Conservation (phyloP, 2,329 filamentous ascomycete genomes). For the Thelonectria rubi region DNA sequence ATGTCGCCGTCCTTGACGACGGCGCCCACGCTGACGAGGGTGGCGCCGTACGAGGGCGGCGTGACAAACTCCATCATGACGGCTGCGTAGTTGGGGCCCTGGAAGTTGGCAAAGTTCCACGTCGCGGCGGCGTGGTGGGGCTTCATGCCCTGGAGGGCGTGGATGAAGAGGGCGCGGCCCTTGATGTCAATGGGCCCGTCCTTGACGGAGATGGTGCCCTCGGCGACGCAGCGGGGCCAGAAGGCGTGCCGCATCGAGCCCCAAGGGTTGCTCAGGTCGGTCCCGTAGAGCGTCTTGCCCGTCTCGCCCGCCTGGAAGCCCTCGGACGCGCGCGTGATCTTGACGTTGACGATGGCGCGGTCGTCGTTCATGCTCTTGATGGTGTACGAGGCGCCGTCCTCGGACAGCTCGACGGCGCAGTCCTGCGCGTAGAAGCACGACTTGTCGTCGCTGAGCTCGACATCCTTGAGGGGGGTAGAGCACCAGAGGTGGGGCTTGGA, state of each 20-base stretch:
- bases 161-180: slow-evolving; percentile 80
- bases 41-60: slow-evolving; percentile 89
- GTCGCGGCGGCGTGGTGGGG: slow-evolving; percentile 91
- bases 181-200: slow-evolving; percentile 84
- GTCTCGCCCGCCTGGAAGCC: slow-evolving; percentile 87
- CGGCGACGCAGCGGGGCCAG: slow-evolving; percentile 86
- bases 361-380: slow-evolving; percentile 92
- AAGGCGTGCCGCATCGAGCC: slow-evolving; percentile 91
- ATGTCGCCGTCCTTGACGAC: slow-evolving; percentile 85
- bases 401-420: slow-evolving; percentile 84
- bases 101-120: slow-evolving; percentile 96
- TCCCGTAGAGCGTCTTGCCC: slow-evolving; percentile 86
- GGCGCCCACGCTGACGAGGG: slow-evolving; percentile 82
- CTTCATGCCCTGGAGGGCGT: slow-evolving; percentile 98
- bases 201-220: slow-evolving; percentile 85
- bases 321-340: slow-evolving; percentile 77
- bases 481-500: slow-evolving; percentile 83
- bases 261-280: slow-evolving; percentile 87
- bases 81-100: slow-evolving; percentile 85
- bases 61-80: slow-evolving; percentile 97
- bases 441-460: slow-evolving; percentile 85
- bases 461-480: slow-evolving; percentile 79
- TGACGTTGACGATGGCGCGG: slow-evolving; percentile 84
- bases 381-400: slow-evolving; percentile 82
- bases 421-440: slow-evolving; percentile 86